Evolutionary conservation across 2,329 filamentous ascomycete species (phyloP), one percentile per base, ranked within the genome.

Genomic region (Aspergillus latus): DNA sequence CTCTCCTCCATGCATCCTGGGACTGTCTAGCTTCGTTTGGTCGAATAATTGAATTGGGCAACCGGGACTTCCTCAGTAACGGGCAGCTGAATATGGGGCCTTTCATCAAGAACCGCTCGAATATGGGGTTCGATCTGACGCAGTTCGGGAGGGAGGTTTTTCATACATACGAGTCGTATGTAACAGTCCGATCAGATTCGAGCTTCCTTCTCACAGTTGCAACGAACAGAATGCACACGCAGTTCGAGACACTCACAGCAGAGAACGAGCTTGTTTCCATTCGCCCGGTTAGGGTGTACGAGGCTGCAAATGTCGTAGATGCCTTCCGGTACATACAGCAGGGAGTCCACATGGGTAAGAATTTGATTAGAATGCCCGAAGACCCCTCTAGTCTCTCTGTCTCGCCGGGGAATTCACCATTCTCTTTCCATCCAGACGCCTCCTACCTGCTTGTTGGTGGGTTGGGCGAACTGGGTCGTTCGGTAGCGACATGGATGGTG

Each of bases 11-110:
- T 44, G 68, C 66, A 3, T 64, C 67, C 1, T 72, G 69, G 69
- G 54, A 59, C n/a, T 72, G 68, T 29, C 57, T 72, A 34, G 68
- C 69, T 3, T 52, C 56, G 1, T 68, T 66, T n/a, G 69, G 69
- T 0, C 66, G 59, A 4, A 59, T 69, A 60, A 39, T 69, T 11
- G 67, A 69, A 32, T 59, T 68, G n/a, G 65, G 67, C 3, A 69
- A 69, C 43, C 52, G 67, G 28, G 66, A 69, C 30, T 54, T 68
- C 5, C 30, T 66, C 1, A 61, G 59, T 0, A 57, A 55, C 37
- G 63, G 59, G 4, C 62, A 60, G 13, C 53, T 69, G 8, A 63
- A 60, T 2, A 66, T 69, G 65, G 49, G 45, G 7, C 49, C 52
- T n/a, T 69, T 70, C 29, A 28, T 53, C 2, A 52, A 52, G 0